Base-by-base conservation (phyloP, 345 rosid genomes). In the Ceriops tagal region DNA sequence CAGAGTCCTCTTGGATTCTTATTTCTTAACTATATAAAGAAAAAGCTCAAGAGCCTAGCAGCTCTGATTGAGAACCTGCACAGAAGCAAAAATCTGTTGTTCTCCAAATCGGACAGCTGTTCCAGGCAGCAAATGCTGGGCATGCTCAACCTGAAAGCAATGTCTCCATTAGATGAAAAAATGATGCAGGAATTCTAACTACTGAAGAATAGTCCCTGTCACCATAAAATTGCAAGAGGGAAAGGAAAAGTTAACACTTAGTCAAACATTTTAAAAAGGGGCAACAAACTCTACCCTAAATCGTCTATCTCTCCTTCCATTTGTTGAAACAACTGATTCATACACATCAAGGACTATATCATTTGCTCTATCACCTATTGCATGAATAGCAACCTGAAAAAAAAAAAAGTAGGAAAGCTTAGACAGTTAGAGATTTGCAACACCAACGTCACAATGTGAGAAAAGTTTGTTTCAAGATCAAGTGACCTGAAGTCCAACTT, bases 331-430 rank as follows among this genome's bases (percentile, higher is more conserved):
- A 37, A 85, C 85, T 0, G 87, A 81, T 71, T 87, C 77, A 46
- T 88, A 88, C 74, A 88, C 78, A 70, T 89, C 90, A 59, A 91
- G 85, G 61, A 89, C 67, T 80, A 87, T 64, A 80, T 89, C 92
- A 75, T 87, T 93, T 61, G 97, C 97, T 81, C 65, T 91, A 78
- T 91, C 97, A 39, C 98, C 98, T 68, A 89, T 89, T 69, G 98
- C 96, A 83, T 93, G 98, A 75, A 93, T 80, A 53, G 97, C 88
- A 71, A 91, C 96, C 97, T 93, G 83, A 62, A 77, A 69, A 68
- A 73, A 73, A 8, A 7, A 34, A 7, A 63, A 32, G 11, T 21
- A 53, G 61, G 24, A 37, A 62, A 71, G 65, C 64, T 47, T 0
- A 58, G 22, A 34, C 3, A 16, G 32, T 39, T 31, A 21, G 60